Base-by-base conservation (phyloP, 2,329 filamentous ascomycete species). In the Xylariaceae sp. region DNA sequence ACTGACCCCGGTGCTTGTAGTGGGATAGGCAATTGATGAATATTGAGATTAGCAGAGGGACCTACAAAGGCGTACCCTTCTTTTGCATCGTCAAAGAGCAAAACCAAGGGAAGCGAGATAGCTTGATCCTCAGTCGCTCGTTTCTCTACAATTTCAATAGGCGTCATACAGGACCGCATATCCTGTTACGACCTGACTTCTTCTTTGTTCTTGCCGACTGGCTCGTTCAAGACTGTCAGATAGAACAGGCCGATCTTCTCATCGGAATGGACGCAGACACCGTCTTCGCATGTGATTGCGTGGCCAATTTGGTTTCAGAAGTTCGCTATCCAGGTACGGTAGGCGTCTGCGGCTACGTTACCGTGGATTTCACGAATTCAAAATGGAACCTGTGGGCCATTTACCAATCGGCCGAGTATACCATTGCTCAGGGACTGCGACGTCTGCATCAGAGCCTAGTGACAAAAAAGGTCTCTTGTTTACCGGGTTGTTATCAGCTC, bases 61-160 rank as follows among this genome's bases (percentile, higher is more conserved):
- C 56, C 25, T 75, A 74, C 59, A 69, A 68, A 51, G 71, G 68
- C 1, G 51, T 74, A 0, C 72, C 72, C 0, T 75, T 70, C 45
- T 60, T 74, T 22, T 69, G 73, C 45, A 69, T 76, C 29, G 69
- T 73, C 37, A 76, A 76, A 55, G 62, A 68, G 12, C 68, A 73
- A 55, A 75, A 74, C 55, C 70, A 73, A 50, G 72, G 72, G 27
- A 76, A 75, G 56, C 65, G 71, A 2, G 73, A 76, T 54, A 72
- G 71, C 38, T 56, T 76, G 34, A 74, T 73, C 51, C 67, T 75
- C n/a, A 68, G 66, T 2, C 70, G 73, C 0, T 75, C 72, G 1
- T 69, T 76, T 36, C 55, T 75, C 5, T 70, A 72, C 51, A 70
- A 75, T 51, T 76, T 70, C 64, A 69, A 73, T 49, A 57, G 64